Conservation (phyloP, 2,329 filamentous ascomycete genomes). For the Dactylella cylindrospora region DNA sequence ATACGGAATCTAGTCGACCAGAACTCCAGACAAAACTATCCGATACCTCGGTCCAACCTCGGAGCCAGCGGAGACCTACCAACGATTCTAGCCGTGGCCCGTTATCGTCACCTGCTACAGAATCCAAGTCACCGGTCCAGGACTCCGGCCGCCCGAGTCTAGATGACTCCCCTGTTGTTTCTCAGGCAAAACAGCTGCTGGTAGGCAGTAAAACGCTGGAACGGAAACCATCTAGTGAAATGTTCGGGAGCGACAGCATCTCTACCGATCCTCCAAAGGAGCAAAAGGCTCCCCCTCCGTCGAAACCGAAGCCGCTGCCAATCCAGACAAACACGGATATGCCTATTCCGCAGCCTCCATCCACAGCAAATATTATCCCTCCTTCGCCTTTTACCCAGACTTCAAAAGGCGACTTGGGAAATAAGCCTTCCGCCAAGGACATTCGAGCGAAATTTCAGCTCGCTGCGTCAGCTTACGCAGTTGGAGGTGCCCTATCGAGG, state of each 20-base stretch:
- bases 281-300: neutral
- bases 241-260: neutral
- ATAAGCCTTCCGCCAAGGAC: constrained; percentile 25
- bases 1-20: constrained; percentile 15
- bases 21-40: constrained; percentile 12
- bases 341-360: constrained; percentile 29
- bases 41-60: constrained; percentile 14
- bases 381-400: constrained; percentile 14
- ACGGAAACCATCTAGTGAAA: too few species aligned
- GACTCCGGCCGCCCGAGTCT: too few species aligned
- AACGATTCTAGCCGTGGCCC: constrained; percentile 27
- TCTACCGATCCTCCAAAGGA: neutral
- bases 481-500: constrained; percentile 28
- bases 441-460: constrained; percentile 22
- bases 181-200: too few species aligned
- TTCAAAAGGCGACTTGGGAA: constrained; percentile 3
- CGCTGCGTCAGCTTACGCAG: constrained; percentile 32
- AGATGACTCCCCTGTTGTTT: too few species aligned
- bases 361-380: constrained; percentile 1
- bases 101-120: constrained; percentile 10
- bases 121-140: too few species aligned
- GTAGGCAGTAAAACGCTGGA: too few species aligned
- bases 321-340: constrained; percentile 41
- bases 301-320: constrained; percentile 10
- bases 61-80: constrained; percentile 30